Evolutionary conservation across 192 early-diverging fungal genomes (phyloP), one percentile per base, ranked within the genome.

Genomic region (Gaertneriomyces semiglobifer): DNA sequence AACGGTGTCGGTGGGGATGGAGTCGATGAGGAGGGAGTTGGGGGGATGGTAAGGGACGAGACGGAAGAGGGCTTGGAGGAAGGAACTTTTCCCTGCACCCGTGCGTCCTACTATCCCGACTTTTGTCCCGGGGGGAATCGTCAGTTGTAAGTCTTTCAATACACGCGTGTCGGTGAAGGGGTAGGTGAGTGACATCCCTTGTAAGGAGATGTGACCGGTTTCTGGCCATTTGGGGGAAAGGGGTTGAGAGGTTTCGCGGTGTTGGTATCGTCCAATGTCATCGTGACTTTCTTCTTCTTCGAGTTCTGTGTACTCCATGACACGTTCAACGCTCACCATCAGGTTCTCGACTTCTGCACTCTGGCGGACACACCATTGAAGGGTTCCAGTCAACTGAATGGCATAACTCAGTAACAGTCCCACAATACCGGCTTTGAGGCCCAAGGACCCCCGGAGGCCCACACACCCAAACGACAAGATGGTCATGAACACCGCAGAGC

Each of bases 81-180:
- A 76, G 63, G 81, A 86, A 6, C 77, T 79, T 46, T 90, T 92
- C 5, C 89, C 89, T 19, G 90, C 89, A 7, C 92, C 92, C 4
- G 92, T 92, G 6, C 94, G 79, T 25, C 94, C 94, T 38, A 96
- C 89, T 16, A 96, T 82, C 12, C 88, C 94, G 64, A 93, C 78
- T 61, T 87, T 90, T 38, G 89, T 87, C 7, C 85, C 84, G 6
- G 79, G 77, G 38, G 81, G 84, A 16, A 93, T 77, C 39, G 81
- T 67, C 51, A 90, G 62, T 20, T 71, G 79, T 25, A 94, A 74
- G 41, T 81, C 66, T 46, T 80, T 73, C 16, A 94, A 69, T 0
- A 85, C 88, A 6, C 81, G 77, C 11, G 47, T 43, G 42, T 38
- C 51, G 44, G 73, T 52, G 5, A 61, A 58, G 11, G 82, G 87